These are phyloP conservation scores for Mycena vitilis DNA, from an alignment of 768 basidiomycete genomes.

Conservation along the genomic window DNA sequence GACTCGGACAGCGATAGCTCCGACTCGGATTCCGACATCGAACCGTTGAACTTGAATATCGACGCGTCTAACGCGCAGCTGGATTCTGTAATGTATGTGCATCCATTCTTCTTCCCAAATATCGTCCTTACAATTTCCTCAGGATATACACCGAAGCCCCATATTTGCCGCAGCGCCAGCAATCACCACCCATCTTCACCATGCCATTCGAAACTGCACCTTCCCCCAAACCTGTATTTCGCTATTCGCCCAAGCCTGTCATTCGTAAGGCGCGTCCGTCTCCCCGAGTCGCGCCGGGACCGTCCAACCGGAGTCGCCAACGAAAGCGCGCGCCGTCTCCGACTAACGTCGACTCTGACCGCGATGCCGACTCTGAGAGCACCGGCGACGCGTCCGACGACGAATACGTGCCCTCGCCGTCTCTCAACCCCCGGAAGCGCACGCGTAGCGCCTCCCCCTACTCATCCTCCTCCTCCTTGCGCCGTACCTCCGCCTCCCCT, in stretches of 20 bases:
- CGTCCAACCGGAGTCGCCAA: slow-evolving; percentile 6
- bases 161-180: slow-evolving; percentile 26
- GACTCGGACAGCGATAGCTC: slow-evolving; percentile 37
- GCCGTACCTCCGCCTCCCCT: slow-evolving; percentile 11
- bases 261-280: neutral
- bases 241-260: too few species aligned
- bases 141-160: slow-evolving; percentile 28
- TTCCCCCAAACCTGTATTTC: slow-evolving; percentile 11
- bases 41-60: slow-evolving; percentile 29
- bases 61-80: slow-evolving; percentile 12
- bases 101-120: neutral
- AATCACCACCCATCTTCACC: slow-evolving; percentile 28
- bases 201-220: slow-evolving; percentile 4
- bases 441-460: slow-evolving; percentile 27
- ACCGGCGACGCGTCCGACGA: slow-evolving; percentile 48
- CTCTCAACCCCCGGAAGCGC: slow-evolving; percentile 48
- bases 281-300: slow-evolving; percentile 14
- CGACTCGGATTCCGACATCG: slow-evolving; percentile 40
- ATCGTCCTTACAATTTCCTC: slow-evolving; percentile 11
- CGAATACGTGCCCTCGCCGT: slow-evolving; percentile 52
- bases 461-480: slow-evolving; percentile 23
- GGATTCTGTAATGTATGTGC: slow-evolving; percentile 25
- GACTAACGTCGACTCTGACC: slow-evolving; percentile 35
- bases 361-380: slow-evolving; percentile 50
- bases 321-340: neutral